phyloP scores from a whole-genome alignment of 2,329 filamentous ascomycete genomes.

The Neonectria punicea region DNA sequence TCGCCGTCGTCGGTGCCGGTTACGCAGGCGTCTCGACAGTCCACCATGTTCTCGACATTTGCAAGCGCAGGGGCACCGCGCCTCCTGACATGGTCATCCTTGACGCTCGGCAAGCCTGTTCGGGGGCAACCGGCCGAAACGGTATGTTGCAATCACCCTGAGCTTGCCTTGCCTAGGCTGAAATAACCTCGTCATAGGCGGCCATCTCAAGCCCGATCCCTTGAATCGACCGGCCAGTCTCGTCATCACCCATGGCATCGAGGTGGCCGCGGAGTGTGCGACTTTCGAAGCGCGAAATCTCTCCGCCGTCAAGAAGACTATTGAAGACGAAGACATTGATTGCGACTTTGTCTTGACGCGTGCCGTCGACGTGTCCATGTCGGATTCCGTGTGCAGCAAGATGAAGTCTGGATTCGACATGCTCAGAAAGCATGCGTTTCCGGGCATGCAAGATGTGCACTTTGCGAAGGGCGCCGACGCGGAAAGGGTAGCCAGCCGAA shows the following conservation, averaged over 20 bases:
- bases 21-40: conserved; percentile 57
- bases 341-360: conserved; percentile 57
- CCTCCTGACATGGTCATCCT: conserved; percentile 44
- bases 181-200: conserved; percentile 19
- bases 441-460: conserved; percentile 15
- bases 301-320: conserved; percentile 46
- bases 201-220: conserved; percentile 35
- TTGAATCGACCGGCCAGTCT: conserved; percentile 16
- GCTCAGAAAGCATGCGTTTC: conserved; percentile 29
- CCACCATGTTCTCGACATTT: conserved; percentile 51
- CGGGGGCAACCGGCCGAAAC: conserved; percentile 52
- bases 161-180: not conserved
- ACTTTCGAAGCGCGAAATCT: conserved; percentile 31
- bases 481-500: conserved; percentile 25
- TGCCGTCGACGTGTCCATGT: conserved; percentile 52
- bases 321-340: conserved; percentile 53
- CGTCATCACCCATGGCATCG: conserved; percentile 26
- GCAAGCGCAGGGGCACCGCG: conserved; percentile 24
- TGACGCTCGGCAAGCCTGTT: conserved; percentile 50
- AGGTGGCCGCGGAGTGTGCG: conserved; percentile 36
- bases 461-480: conserved; percentile 37
- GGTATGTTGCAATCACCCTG: conserved; percentile 30
- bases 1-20: conserved; percentile 60
- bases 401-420: conserved; percentile 46
- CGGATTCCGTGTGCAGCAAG: conserved; percentile 28